Percentiles rank a stretch among this genome's conserved stretches.
Conservation (phyloP, 179 eudicot species). For the Drosera spatulata region DNA sequence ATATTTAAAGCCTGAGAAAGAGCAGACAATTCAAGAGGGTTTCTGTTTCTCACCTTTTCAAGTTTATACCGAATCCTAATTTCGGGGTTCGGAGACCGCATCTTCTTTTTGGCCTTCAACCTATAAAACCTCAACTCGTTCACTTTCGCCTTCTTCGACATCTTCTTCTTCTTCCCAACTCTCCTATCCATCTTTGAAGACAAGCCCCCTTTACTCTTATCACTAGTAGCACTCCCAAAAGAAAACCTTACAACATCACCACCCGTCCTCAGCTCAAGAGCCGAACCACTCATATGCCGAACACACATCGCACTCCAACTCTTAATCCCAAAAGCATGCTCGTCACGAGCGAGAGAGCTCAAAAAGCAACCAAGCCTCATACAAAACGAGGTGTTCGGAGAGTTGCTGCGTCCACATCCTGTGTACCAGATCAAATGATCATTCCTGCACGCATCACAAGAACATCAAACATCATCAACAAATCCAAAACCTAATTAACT, state of each 20-base stretch:
- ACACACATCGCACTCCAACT: constrained; percentile 11
- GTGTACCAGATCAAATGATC: not conserved
- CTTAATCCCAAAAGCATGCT: not conserved
- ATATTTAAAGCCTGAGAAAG: no score
- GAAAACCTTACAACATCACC: constrained; percentile 63
- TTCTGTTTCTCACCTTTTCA: constrained; percentile 45
- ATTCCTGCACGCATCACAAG: no score
- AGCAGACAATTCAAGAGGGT: no score
- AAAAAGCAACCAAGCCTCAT: not conserved
- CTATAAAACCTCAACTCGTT: constrained; percentile 83
- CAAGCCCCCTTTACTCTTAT: constrained; percentile 4
- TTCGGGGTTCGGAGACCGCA: constrained; percentile 87
- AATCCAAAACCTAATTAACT: no score
- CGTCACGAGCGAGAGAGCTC: not conserved
- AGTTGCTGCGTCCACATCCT: not conserved
- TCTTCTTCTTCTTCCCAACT: constrained; percentile 20
- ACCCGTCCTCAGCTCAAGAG: constrained; percentile 49
- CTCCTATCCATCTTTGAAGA: constrained; percentile 13
- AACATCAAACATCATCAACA: no score
- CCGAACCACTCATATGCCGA: constrained; percentile 31
- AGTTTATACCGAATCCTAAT: constrained; percentile 88
- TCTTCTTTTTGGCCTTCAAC: constrained; percentile 84
- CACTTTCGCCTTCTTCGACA: constrained; percentile 56
- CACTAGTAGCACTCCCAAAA: constrained; percentile 5
- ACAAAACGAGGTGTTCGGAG: not conserved